Conservation (phyloP, 441 rosid species). For the Melastoma candidum region DNA sequence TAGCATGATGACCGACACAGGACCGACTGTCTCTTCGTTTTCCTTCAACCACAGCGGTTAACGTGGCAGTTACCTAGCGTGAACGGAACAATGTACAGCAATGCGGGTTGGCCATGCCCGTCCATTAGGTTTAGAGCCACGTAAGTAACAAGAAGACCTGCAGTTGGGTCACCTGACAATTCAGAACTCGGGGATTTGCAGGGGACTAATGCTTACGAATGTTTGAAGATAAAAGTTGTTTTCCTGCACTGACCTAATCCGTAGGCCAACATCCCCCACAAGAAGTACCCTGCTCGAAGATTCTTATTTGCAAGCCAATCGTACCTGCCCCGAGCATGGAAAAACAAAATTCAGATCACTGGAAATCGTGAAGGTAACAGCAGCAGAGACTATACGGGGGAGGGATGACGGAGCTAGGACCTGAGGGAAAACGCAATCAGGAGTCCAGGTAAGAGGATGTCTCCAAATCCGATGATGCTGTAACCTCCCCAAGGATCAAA, state of each 20-base stretch:
- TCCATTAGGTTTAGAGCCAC: slow-evolving; percentile 21
- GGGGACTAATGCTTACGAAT: neutral
- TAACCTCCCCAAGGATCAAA: slow-evolving; percentile 87
- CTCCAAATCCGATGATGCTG: slow-evolving; percentile 75
- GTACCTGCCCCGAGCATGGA: slow-evolving; percentile 37
- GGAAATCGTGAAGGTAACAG: no score
- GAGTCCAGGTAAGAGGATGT: slow-evolving; percentile 65
- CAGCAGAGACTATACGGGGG: no score
- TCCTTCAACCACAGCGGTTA: neutral
- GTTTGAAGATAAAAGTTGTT: neutral
- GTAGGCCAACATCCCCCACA: slow-evolving; percentile 87
- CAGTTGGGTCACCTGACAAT: neutral
- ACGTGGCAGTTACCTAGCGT: slow-evolving; percentile 11
- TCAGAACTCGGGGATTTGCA: neutral
- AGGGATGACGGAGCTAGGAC: slow-evolving; percentile 16
- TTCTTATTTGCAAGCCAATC: slow-evolving; percentile 87
- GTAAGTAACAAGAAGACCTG: slow-evolving; percentile 19
- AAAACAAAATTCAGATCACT: neutral
- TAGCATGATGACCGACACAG: no score
- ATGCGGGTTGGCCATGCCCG: slow-evolving; percentile 20
- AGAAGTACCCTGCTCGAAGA: slow-evolving; percentile 79
- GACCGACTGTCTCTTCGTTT: neutral
- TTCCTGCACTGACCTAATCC: slow-evolving; percentile 52
- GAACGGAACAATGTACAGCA: slow-evolving; percentile 18
- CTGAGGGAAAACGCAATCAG: slow-evolving; percentile 62